Conservation (phyloP, 106 monocot species). For the Triglochin maritima region DNA sequence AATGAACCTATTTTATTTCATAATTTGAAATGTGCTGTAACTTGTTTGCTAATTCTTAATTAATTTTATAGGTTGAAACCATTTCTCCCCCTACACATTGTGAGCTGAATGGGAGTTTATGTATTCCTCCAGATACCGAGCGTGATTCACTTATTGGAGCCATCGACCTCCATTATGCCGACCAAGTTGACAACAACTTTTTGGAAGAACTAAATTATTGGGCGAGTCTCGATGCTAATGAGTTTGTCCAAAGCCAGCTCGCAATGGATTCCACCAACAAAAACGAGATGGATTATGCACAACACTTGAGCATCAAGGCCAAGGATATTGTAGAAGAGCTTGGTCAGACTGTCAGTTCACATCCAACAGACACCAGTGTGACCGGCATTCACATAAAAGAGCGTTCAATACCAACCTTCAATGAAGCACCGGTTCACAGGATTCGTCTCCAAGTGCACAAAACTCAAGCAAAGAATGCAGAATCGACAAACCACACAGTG, state of each 20-base stretch:
- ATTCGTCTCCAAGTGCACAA: conserved; percentile 33
- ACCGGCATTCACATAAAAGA: conserved; percentile 34
- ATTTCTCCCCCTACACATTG: conserved; percentile 15
- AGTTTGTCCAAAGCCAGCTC: too few relatives aligned
- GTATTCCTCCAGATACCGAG: conserved; percentile 7
- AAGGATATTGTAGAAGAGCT: too few relatives aligned
- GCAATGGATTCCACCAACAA: not conserved
- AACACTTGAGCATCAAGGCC: not conserved
- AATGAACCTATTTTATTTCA: not conserved
- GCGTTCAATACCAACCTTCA: not conserved
- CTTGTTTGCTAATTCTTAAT: not conserved
- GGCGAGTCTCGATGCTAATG: not conserved
- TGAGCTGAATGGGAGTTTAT: conserved; percentile 14
- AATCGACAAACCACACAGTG: conserved; percentile 21
- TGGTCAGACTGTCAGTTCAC: not conserved
- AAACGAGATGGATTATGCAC: not conserved
- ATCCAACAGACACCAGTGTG: conserved; percentile 3
- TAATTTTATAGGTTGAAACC: conserved; percentile 16
- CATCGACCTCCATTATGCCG: not conserved
- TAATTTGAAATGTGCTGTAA: not conserved
- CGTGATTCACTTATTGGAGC: conserved; percentile 9
- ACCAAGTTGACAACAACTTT: not conserved
- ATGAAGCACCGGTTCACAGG: not conserved
- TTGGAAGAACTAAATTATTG: not conserved
- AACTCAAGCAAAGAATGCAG: conserved; percentile 34